A percentile compares a stretch with the other conserved stretches of the same genome.
Conservation (phyloP, 23 red algal species). For the Gracilaria gracilis region DNA sequence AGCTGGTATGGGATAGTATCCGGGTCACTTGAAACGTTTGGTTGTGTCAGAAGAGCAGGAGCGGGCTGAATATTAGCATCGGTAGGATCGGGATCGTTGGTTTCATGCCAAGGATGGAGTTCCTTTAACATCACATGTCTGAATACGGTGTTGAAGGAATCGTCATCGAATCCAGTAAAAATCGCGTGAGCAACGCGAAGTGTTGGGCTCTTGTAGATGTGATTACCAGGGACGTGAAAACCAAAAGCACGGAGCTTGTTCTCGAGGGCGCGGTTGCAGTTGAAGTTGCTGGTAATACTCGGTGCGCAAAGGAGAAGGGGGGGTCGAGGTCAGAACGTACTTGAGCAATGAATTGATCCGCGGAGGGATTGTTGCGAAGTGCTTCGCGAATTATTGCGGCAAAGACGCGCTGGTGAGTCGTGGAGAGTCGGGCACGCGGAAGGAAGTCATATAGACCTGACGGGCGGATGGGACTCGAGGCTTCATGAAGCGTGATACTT, state of each 20-base stretch:
- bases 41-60: too few species aligned
- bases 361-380: not conserved
- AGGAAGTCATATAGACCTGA: not conserved
- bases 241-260: not conserved
- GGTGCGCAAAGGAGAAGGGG: not conserved
- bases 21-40: too few species aligned
- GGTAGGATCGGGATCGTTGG: not conserved
- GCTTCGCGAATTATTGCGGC: not conserved
- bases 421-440: not conserved
- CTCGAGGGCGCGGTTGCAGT: not conserved
- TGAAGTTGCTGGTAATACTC: not conserved
- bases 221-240: not conserved
- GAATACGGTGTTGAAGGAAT: not conserved
- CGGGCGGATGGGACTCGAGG: too few species aligned
- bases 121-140: not conserved
- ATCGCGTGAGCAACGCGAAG: not conserved
- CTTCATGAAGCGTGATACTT: not conserved
- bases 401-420: not conserved
- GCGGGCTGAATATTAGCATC: not conserved
- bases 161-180: not conserved
- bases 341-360: not conserved
- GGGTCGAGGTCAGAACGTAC: not conserved
- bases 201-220: not conserved
- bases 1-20: too few species aligned
- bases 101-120: not conserved